Evolutionary conservation across 768 basidiomycete genomes (phyloP), one percentile per base, ranked within the genome.

Genomic region (Suillus lakei): DNA sequence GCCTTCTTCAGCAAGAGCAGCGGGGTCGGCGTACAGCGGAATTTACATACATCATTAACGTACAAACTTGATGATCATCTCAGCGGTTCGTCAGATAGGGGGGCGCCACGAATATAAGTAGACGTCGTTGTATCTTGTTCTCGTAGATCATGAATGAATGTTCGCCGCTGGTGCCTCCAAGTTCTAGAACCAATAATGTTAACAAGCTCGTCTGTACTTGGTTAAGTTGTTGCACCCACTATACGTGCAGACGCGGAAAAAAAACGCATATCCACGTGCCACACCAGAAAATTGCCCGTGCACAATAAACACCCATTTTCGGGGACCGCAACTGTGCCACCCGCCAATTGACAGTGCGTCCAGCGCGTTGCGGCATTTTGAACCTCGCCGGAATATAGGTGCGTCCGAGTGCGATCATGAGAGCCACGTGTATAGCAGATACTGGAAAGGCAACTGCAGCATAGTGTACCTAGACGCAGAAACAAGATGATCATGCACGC

Each of bases 1-100:
- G 16, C 96, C 95, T 74, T 94, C 92, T 74, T 91, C 90, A 36
- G 96, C 96, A 3, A 96, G 82, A 4, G 91, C 83, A 0, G 96
- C 32, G 1, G 30, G 53, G 34, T 54, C 53, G 21, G 12, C 12
- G 1, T 34, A 54, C 53, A 34, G 32, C 53, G 53, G 53, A 32
- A n/a, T 54, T 89, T 54, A 18, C 50, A 30, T 32, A 12, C 21
- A n/a, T 54, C 32, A 54, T 54, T 54, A 54, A 54, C 53, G 21
- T 54, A 54, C 53, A 21, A 12, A 21, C 30, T 18, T 53, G 21
- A n/a, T 13, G 32, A 13, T 54, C 53, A 54, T 54, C 51, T 53
- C 30, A 53, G 51, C 51, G 51, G 51, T 32, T n/a, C 28, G 5
- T 34, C 10, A 54, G 53, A 32, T 54, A 54, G 53, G 53, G 32